A percentile compares a stretch with the other conserved stretches of the same genome.
These are phyloP conservation scores for Thermomucor indicae-seudaticae DNA, from an alignment of 371 early-diverging fungal genomes.

Conservation along the genomic window DNA sequence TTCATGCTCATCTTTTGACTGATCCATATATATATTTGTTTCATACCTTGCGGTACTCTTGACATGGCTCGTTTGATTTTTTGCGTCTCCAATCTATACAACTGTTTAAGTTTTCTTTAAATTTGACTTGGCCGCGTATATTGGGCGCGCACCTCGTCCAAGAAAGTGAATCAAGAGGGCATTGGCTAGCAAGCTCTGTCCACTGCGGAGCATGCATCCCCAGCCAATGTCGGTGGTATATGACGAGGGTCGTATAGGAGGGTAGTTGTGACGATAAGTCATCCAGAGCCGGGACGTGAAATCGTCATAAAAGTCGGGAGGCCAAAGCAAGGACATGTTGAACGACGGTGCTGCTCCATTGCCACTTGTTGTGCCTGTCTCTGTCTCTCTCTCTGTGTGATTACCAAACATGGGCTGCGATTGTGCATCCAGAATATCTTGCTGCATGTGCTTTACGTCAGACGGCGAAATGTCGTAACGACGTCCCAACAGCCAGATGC, in stretches of 20 bases:
- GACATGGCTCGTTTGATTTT: constrained; percentile 21
- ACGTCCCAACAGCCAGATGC: constrained; percentile 33
- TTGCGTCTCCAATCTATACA: constrained; percentile 52
- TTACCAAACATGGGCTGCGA: constrained; percentile 25
- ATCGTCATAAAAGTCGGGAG: constrained; percentile 63
- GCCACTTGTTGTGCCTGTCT: background rate
- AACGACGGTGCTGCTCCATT: constrained; percentile 4
- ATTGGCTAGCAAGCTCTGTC: constrained; percentile 90
- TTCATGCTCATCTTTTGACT: background rate
- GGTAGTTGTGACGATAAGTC: constrained; percentile 88
- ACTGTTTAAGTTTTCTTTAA: background rate
- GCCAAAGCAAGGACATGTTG: constrained; percentile 26
- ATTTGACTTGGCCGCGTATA: background rate
- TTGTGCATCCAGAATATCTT: constrained; percentile 35
- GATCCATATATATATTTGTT: constrained; percentile 3
- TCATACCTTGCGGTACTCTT: constrained; percentile 42
- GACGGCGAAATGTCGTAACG: constrained; percentile 21
- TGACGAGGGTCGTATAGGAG: constrained; percentile 74
- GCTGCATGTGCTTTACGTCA: constrained; percentile 22
- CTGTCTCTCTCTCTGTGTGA: background rate
- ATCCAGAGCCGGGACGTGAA: constrained; percentile 83
- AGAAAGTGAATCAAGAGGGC: constrained; percentile 70
- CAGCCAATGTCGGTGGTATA: constrained; percentile 89
- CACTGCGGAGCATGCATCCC: constrained; percentile 97
- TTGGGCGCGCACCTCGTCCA: constrained; percentile 52